Evolutionary conservation across 1,284 basidiomycete species (phyloP).

Genomic region (Tilletia horrida): DNA sequence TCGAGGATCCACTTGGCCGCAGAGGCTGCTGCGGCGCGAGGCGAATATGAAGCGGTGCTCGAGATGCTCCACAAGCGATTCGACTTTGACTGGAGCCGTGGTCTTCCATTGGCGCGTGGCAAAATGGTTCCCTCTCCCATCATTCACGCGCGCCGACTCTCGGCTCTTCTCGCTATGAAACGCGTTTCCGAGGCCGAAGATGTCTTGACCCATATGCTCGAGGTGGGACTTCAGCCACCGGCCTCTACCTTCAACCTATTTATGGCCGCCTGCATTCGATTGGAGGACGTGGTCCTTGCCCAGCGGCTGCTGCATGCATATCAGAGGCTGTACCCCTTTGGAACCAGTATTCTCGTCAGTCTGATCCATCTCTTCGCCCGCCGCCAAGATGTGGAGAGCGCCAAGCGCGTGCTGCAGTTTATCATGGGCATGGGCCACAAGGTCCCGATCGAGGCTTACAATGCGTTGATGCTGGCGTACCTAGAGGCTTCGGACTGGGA

Average conservation of each 20-base stretch:
- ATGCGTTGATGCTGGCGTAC: slow-evolving; percentile 76
- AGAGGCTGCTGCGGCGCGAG: slow-evolving; percentile 15
- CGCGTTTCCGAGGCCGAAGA: slow-evolving; percentile 19
- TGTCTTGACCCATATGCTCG: not conserved
- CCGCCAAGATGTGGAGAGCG: slow-evolving; percentile 67
- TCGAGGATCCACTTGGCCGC: not conserved
- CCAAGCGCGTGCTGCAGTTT: slow-evolving; percentile 67
- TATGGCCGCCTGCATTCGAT: slow-evolving; percentile 2
- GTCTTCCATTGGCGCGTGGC: slow-evolving; percentile 15
- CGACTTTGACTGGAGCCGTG: slow-evolving; percentile 26
- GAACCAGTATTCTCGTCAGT: slow-evolving; percentile 39
- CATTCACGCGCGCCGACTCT: slow-evolving; percentile 20
- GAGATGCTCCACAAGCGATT: slow-evolving; percentile 19
- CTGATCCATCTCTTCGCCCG: slow-evolving; percentile 69
- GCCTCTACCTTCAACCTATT: not conserved
- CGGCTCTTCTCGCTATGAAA: slow-evolving; percentile 24
- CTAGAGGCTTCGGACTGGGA: slow-evolving; percentile 77
- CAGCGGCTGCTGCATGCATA: slow-evolving; percentile 57
- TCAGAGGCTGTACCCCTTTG: not conserved
- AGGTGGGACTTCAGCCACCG: not conserved
- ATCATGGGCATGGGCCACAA: slow-evolving; percentile 55
- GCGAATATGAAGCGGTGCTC: slow-evolving; percentile 26
- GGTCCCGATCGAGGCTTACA: slow-evolving; percentile 53
- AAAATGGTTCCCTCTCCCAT: slow-evolving; percentile 19
- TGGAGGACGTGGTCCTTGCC: slow-evolving; percentile 6